These are phyloP conservation scores for Beverwykella pulmonaria DNA, from an alignment of 495 filamentous ascomycete genomes.

Conservation along the genomic window DNA sequence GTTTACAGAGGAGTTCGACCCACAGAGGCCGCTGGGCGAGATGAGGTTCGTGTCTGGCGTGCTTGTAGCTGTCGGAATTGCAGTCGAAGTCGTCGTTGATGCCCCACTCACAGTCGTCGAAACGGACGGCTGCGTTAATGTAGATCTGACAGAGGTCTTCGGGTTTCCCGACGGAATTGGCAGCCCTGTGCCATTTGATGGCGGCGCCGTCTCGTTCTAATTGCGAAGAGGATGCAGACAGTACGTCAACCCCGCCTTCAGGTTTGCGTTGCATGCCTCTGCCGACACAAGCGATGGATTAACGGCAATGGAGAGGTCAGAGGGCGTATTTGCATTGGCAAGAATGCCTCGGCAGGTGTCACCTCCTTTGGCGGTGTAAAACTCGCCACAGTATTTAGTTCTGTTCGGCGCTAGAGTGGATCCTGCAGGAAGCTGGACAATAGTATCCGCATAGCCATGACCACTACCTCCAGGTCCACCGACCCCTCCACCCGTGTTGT, in stretches of 20 bases:
- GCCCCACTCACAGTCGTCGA: background rate
- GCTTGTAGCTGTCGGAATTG: background rate
- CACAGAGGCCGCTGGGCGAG: background rate
- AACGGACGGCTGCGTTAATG: background rate
- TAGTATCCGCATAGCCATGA: background rate
- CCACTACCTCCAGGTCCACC: conserved; percentile 1
- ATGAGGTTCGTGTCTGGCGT: background rate
- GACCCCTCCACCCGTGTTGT: background rate
- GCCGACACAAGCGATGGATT: conserved; percentile 1
- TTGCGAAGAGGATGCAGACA: conserved; percentile 6
- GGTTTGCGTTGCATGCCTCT: conserved; percentile 1
- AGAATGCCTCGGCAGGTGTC: conserved; percentile 1
- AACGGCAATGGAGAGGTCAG: background rate
- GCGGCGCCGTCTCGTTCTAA: background rate
- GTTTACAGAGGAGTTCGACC: background rate
- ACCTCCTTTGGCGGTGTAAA: background rate
- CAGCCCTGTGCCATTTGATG: background rate
- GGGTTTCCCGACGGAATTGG: background rate
- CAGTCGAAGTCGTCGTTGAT: conserved; percentile 5
- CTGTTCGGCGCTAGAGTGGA: background rate
- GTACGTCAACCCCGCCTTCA: conserved; percentile 6
- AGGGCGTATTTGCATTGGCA: background rate
- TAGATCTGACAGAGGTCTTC: background rate
- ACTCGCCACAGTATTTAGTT: conserved; percentile 2
- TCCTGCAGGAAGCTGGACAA: conserved; percentile 1